Conservation (phyloP, 208 protist species). For the Leishmania braziliensis region DNA sequence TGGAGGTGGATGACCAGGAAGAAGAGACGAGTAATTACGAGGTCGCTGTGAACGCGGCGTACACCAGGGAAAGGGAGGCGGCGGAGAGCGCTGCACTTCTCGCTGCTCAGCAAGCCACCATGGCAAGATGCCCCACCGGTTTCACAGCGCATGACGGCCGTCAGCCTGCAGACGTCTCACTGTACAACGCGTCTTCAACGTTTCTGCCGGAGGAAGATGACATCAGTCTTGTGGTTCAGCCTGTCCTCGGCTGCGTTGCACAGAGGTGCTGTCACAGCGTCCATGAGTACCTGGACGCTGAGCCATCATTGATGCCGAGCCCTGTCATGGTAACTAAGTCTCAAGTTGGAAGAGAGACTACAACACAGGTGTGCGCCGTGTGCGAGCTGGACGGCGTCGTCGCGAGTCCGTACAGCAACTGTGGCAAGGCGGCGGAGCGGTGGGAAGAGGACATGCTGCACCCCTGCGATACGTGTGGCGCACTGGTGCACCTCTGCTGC, state of each 20-base stretch:
- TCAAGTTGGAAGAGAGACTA: not conserved
- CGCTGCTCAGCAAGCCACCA: slow-evolving; percentile 12
- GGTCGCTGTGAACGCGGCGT: slow-evolving; percentile 14
- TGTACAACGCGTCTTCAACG: not conserved
- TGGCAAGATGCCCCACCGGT: slow-evolving; percentile 7
- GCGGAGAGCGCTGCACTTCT: slow-evolving; percentile 4
- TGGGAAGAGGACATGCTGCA: slow-evolving; percentile 23
- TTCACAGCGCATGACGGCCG: not conserved
- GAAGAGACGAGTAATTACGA: not conserved
- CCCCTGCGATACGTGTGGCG: slow-evolving; percentile 25
- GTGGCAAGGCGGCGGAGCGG: not conserved
- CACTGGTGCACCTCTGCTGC: slow-evolving; percentile 32
- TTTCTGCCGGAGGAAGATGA: not conserved
- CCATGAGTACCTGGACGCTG: not conserved
- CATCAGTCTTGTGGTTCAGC: slow-evolving; percentile 18
- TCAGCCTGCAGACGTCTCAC: not conserved
- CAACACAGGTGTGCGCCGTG: slow-evolving; percentile 30
- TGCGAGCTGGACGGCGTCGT: slow-evolving; percentile 46
- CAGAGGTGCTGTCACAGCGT: not conserved
- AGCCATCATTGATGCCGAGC: not conserved
- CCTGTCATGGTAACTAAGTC: not conserved
- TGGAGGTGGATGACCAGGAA: not conserved
- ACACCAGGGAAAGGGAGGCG: slow-evolving; percentile 3
- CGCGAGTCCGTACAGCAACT: not conserved
- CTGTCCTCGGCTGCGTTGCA: slow-evolving; percentile 17